A percentile compares a stretch with the other conserved stretches of the same genome.
Conservation (phyloP, 805 yeast species). For the Starmerella ratchasimensis region DNA sequence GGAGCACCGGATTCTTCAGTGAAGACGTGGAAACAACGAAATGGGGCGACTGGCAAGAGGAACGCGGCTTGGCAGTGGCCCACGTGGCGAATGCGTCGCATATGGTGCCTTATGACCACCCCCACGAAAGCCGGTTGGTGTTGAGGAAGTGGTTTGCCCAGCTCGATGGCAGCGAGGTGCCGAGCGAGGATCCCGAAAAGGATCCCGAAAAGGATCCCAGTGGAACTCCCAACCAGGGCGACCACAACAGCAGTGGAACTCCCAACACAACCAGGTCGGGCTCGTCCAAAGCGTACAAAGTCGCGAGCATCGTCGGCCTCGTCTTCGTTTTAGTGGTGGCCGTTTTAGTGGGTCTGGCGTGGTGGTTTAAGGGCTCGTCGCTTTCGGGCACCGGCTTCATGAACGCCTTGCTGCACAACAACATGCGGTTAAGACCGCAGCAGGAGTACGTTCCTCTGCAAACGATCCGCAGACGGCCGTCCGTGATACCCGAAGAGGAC, state of each 20-base stretch:
- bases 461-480: constrained; percentile 15
- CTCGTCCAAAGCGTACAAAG: constrained; percentile 27
- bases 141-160: not conserved
- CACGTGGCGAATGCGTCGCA: constrained; percentile 69
- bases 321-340: constrained; percentile 24
- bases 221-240: not conserved
- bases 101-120: constrained; percentile 76
- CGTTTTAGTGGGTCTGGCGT: constrained; percentile 13
- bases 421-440: constrained; percentile 1
- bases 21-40: constrained; percentile 2
- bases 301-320: constrained; percentile 29
- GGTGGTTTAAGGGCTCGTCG: constrained; percentile 17
- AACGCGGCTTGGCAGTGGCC: constrained; percentile 63
- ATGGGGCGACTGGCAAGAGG: constrained; percentile 23
- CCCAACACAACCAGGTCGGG: constrained; percentile 2
- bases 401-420: constrained; percentile 18
- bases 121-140: constrained; percentile 1
- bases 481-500: constrained; percentile 19
- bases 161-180: not conserved
- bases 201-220: not conserved
- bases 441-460: constrained; percentile 16
- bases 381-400: constrained; percentile 13
- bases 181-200: not conserved
- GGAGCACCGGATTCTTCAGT: constrained; percentile 24
- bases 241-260: not conserved